phyloP scores from a whole-genome alignment of 169 alveolate species.

The Babesia ovata region DNA sequence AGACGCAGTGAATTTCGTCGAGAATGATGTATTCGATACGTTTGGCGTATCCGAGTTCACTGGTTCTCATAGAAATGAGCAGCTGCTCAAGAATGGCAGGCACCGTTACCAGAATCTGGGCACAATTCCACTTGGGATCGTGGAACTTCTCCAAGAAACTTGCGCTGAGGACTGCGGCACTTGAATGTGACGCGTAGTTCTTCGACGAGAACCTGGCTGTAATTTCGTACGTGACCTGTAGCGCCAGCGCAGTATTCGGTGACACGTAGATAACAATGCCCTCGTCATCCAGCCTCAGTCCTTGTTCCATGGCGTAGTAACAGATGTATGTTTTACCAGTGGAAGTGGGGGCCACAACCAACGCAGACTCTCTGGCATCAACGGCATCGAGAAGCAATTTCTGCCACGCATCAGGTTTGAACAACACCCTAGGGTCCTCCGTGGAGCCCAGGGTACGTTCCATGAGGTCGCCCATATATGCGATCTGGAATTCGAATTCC shows the following conservation, averaged over 20 bases:
- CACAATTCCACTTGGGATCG: constrained; percentile 77
- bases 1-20: constrained; percentile 89
- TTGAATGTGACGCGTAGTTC: constrained; percentile 74
- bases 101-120: constrained; percentile 86
- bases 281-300: constrained; percentile 81
- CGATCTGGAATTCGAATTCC: constrained; percentile 77
- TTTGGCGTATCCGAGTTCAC: constrained; percentile 71
- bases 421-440: constrained; percentile 86
- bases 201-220: constrained; percentile 88
- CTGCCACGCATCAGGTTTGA: constrained; percentile 92
- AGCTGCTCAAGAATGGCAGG: constrained; percentile 87
- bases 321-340: constrained; percentile 92
- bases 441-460: constrained; percentile 84
- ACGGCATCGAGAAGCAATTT: constrained; percentile 81
- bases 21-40: constrained; percentile 84
- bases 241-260: constrained; percentile 89
- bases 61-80: constrained; percentile 78
- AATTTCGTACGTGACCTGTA: constrained; percentile 88
- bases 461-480: constrained; percentile 84
- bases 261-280: constrained; percentile 89
- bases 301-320: constrained; percentile 91
- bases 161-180: constrained; percentile 67
- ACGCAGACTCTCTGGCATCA: constrained; percentile 78
- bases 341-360: constrained; percentile 90
- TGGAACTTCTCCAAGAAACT: constrained; percentile 76